These are phyloP conservation scores for Umbelopsis sp. DNA, from an alignment of 192 early-diverging fungal genomes.

Conservation along the genomic window DNA sequence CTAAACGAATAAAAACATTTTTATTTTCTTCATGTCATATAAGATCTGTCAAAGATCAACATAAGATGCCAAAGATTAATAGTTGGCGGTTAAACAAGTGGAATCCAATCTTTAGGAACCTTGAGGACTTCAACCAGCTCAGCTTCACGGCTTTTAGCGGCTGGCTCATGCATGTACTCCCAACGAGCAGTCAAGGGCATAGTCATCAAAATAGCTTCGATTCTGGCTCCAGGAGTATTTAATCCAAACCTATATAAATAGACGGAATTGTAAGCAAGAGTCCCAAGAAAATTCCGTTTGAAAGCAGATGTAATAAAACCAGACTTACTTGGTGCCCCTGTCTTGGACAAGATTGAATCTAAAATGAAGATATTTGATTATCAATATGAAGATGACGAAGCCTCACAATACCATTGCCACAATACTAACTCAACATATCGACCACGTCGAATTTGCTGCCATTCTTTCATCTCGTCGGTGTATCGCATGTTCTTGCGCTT, in stretches of 20 bases:
- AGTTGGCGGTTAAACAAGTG: constrained; percentile 25
- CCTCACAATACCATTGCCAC: too few species aligned
- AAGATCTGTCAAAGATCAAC: too few species aligned
- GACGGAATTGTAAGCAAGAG: neutral
- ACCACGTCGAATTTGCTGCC: constrained; percentile 96
- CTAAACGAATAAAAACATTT: too few species aligned
- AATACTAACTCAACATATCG: constrained; percentile 86
- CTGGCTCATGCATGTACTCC: constrained; percentile 87
- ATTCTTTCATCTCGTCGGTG: constrained; percentile 74
- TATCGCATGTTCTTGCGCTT: constrained; percentile 79
- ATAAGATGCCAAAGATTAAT: neutral
- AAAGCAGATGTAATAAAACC: too few species aligned
- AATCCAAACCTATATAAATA: constrained; percentile 69
- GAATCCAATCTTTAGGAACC: constrained; percentile 79
- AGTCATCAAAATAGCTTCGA: constrained; percentile 94
- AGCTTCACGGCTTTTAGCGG: constrained; percentile 69
- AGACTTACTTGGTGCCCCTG: constrained; percentile 70
- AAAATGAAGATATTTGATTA: too few species aligned
- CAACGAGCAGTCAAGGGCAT: constrained; percentile 93
- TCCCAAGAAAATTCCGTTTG: neutral
- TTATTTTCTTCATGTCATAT: too few species aligned
- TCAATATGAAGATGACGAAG: too few species aligned
- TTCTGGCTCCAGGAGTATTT: constrained; percentile 92
- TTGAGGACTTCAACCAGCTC: constrained; percentile 79
- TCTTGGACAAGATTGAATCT: constrained; percentile 94